Base-by-base conservation (phyloP, 129 eudicot genomes). In the Centella asiatica region DNA sequence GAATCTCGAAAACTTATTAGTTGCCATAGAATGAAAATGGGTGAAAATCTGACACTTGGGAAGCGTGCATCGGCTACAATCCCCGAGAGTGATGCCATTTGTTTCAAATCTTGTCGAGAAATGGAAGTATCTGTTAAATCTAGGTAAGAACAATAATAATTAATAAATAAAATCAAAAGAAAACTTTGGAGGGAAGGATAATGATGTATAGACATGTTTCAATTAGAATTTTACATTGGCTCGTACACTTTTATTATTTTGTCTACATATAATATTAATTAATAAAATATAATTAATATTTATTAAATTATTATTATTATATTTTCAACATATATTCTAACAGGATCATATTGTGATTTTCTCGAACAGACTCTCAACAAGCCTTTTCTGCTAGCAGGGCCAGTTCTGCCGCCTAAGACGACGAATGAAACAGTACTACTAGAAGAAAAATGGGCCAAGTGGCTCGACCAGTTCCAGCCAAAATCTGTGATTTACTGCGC, bases 331-430 rank as follows among this genome's bases (percentile, higher is more conserved):
- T n/a, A n/a, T n/a, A n/a, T n/a, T n/a, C n/a, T n/a, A n/a, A n/a
- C n/a, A n/a, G 79, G 79, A 13, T 44, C 45, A 12, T 79, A 69
- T 19, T 55, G 68, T 29, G 75, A 79, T 5, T 79, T 22, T 50
- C 12, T 79, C 0, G 70, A 63, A 24, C 51, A 65, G 7, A 56
- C 44, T 54, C 6, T 54, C 33, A 44, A 60, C 15, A 74, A 63
- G 60, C 84, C 84, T 23, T 22, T 79, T 39, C 24, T 79, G 29
- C 55, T 79, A 6, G 77, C 80, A 3, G 84, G 84, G 1, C 80
- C 77, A 4, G 71, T 74, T 33, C 28, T 74, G 67, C 74, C 84
- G 1, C 58, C 66, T n/a, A n/a, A n/a, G n/a, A n/a, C n/a, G n/a
- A n/a, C n/a, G 53, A 47, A 65, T 12, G 61, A 67, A 33, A 28